Base-by-base conservation (phyloP, 192 early-diverging fungal genomes). In the Mortierella antarctica region DNA sequence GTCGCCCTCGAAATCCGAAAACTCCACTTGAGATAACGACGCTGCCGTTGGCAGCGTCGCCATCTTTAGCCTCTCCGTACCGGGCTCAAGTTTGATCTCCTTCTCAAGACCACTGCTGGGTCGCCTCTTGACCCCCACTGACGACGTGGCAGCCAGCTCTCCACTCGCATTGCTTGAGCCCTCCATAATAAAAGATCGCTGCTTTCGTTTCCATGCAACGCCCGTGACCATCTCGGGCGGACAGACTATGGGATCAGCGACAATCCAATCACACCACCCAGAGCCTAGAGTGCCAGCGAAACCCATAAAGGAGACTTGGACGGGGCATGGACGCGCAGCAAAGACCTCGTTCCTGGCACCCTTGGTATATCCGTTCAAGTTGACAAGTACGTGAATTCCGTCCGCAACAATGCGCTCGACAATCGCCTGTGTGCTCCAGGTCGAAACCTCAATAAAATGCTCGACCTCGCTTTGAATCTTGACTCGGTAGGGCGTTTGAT, bases 291-390 rank as follows among this genome's bases (percentile, higher is more conserved):
- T 96, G 4, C 97, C 96, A 0, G 95, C 95, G 85, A 96, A 98
- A 7, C 96, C 96, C 96, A 97, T 97, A 60, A 94, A 93, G 4
- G 93, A 88, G 49, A 95, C 93, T 69, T 96, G 95, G 20, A 98
- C 91, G 2, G 96, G 96, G 42, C 92, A 90, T 9, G 95, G 94
- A 17, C 97, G 88, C 12, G 95, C 95, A 0, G 96, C 96, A 89
- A 97, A 97, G 7, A 98, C 89, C 81, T 97, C 95, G 85, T 97
- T 97, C 17, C 93, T 87, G 23, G 94, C 97, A 21, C 96, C 96
- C 71, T 96, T 96, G n/a, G 97, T 98, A 82, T 98, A 97, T 40
- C 97, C 97, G 77, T 98, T 98, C 57, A 98, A 85, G 64, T 98
- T 97, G 70, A 95, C 90, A 21, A 98, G 85, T 9, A 98, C 88